Evolutionary conservation across 306 rosid species (phyloP).

Genomic region (Oemleria cerasiformis): DNA sequence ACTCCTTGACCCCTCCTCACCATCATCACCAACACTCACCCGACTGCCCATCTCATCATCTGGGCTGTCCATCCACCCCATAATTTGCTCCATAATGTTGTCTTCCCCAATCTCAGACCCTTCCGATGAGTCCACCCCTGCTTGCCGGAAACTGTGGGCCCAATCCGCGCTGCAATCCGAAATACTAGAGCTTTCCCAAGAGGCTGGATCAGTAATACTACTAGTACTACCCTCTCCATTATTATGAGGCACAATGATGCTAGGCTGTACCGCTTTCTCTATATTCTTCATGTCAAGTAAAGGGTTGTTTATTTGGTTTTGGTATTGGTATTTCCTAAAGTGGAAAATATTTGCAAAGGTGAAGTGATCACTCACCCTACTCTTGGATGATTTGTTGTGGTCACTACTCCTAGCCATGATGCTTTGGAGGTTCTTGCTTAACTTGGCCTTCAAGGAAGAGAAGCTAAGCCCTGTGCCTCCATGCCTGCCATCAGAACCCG

Average conservation of each 20-base stretch:
- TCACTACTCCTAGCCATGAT: slow-evolving; percentile 64
- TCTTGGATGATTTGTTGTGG: slow-evolving; percentile 45
- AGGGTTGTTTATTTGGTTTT: slow-evolving; percentile 28
- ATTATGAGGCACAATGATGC: slow-evolving; percentile 68
- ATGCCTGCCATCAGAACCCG: slow-evolving; percentile 10
- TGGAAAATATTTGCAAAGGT: slow-evolving; percentile 81
- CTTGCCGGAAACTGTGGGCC: slow-evolving; percentile 38
- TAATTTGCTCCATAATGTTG: slow-evolving; percentile 41
- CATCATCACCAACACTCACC: slow-evolving; percentile 1
- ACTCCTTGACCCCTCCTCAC: slow-evolving; percentile 47
- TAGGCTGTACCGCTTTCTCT: slow-evolving; percentile 75
- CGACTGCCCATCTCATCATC: slow-evolving; percentile 25
- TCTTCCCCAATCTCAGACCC: slow-evolving; percentile 64
- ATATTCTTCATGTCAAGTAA: slow-evolving; percentile 38
- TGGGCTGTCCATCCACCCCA: slow-evolving; percentile 65
- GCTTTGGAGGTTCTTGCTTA: slow-evolving; percentile 76
- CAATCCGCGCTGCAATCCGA: slow-evolving; percentile 65
- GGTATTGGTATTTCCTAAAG: slow-evolving; percentile 44
- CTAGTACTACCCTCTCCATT: slow-evolving; percentile 4
- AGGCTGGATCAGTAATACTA: slow-evolving; percentile 14
- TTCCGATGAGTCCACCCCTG: slow-evolving; percentile 42
- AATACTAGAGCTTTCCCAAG: slow-evolving; percentile 51
- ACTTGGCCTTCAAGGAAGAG: slow-evolving; percentile 66
- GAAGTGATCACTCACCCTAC: slow-evolving; percentile 85
- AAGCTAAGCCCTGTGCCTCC: slow-evolving; percentile 48